Conservation (phyloP, 2,329 filamentous ascomycete genomes). For the Ceratocystis papillata region DNA sequence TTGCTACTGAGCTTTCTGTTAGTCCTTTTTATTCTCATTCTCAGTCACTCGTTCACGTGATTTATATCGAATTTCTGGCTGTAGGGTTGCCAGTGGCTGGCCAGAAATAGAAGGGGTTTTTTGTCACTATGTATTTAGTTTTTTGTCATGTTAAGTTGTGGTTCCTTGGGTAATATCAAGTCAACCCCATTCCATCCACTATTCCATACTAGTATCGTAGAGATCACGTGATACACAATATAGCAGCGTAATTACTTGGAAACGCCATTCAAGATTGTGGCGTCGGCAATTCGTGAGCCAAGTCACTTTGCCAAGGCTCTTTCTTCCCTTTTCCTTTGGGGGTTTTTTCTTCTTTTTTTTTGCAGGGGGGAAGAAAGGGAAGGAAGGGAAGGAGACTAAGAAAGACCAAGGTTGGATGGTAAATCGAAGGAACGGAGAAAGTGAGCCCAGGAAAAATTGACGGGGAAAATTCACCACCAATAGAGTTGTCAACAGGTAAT, state of each 20-base stretch:
- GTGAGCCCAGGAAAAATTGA: background rate
- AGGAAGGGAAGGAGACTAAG: slow-evolving; percentile 2
- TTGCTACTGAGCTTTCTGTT: background rate
- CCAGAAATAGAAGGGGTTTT: background rate
- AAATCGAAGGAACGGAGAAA: background rate
- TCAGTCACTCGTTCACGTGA: slow-evolving; percentile 1
- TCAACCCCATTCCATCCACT: background rate
- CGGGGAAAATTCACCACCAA: background rate
- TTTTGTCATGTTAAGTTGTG: background rate
- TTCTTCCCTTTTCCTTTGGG: background rate
- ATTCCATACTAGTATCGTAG: too few relatives aligned
- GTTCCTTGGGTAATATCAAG: background rate
- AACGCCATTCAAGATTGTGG: background rate
- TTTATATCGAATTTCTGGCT: slow-evolving; percentile 1
- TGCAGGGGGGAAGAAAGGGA: background rate
- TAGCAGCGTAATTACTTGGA: too few relatives aligned
- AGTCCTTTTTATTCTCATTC: slow-evolving; percentile 12
- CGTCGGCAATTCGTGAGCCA: background rate
- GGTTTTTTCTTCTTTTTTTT: background rate
- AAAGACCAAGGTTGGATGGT: slow-evolving; percentile 4
- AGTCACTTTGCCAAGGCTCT: background rate
- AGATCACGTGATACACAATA: background rate
- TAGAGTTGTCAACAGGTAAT: slow-evolving; percentile 1
- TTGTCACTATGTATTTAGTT: background rate
- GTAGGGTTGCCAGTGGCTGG: background rate